Evolutionary conservation across 1,284 basidiomycete species (phyloP).

Genomic region (Microbotryum saponariae): DNA sequence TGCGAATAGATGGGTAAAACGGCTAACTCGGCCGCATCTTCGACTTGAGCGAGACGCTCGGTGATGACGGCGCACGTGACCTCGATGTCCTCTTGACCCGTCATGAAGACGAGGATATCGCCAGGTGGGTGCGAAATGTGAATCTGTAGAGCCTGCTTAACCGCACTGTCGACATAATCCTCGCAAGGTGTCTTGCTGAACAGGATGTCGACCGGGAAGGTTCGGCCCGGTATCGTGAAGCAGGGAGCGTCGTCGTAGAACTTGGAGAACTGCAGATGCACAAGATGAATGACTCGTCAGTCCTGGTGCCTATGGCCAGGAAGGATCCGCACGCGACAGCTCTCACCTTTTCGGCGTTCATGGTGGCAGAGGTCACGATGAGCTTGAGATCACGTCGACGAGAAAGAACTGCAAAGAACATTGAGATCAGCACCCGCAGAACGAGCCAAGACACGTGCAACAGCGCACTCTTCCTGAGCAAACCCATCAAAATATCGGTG

Average conservation of each 20-base stretch:
- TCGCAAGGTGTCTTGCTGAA: slow-evolving; percentile 96
- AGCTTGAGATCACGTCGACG: slow-evolving; percentile 75
- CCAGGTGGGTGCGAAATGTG: slow-evolving; percentile 89
- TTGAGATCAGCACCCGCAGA: not conserved
- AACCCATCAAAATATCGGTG: slow-evolving; percentile 92
- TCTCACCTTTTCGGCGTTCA: slow-evolving; percentile 83
- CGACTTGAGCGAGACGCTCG: slow-evolving; percentile 85
- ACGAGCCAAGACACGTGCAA: not conserved
- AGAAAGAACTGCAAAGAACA: not conserved
- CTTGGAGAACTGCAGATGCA: slow-evolving; percentile 57
- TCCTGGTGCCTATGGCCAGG: not conserved
- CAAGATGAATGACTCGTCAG: not conserved
- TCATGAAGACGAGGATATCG: slow-evolving; percentile 98
- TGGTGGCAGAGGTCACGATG: slow-evolving; percentile 87
- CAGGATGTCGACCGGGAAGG: slow-evolving; percentile 95
- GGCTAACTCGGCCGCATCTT: slow-evolving; percentile 76
- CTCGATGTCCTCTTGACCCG: slow-evolving; percentile 92
- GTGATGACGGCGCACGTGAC: slow-evolving; percentile 79
- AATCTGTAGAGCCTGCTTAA: slow-evolving; percentile 95
- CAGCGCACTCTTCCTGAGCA: slow-evolving; percentile 41
- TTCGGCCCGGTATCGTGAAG: slow-evolving; percentile 95
- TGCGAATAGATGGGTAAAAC: slow-evolving; percentile 97
- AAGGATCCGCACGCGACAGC: not conserved
- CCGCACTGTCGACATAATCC: slow-evolving; percentile 95
- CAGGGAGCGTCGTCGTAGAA: slow-evolving; percentile 94